These are phyloP conservation scores for Kwoniella bestiolae DNA, from an alignment of 768 basidiomycete species.

Conservation along the genomic window DNA sequence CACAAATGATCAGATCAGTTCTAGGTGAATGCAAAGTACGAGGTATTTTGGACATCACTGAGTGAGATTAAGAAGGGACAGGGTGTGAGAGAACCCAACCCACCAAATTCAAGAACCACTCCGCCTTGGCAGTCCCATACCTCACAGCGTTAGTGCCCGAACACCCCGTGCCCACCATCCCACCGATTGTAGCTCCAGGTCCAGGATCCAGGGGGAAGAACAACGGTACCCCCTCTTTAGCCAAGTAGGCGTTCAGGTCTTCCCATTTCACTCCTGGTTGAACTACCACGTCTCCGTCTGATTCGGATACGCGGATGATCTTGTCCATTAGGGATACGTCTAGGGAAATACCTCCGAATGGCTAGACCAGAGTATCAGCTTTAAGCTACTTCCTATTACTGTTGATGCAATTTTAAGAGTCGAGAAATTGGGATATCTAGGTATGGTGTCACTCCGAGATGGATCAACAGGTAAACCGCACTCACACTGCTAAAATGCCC, in stretches of 20 bases:
- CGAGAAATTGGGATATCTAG: too few relatives aligned
- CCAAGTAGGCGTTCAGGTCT: slow-evolving; percentile 61
- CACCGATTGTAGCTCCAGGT: slow-evolving; percentile 82
- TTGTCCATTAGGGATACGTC: slow-evolving; percentile 79
- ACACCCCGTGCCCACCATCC: slow-evolving; percentile 86
- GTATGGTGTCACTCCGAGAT: not conserved
- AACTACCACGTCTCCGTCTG: slow-evolving; percentile 56
- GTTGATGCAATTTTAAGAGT: too few relatives aligned
- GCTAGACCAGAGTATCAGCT: slow-evolving; percentile 26
- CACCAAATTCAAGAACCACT: slow-evolving; percentile 84
- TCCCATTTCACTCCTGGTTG: slow-evolving; percentile 57
- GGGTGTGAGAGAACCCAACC: slow-evolving; percentile 56
- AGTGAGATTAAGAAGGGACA: too few relatives aligned
- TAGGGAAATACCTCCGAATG: slow-evolving; percentile 73
- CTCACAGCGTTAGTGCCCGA: slow-evolving; percentile 72
- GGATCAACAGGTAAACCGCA: slow-evolving; percentile 4
- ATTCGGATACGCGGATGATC: slow-evolving; percentile 63
- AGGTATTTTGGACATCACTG: too few relatives aligned
- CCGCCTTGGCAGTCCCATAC: slow-evolving; percentile 84
- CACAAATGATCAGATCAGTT: too few relatives aligned
- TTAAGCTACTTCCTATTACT: not conserved
- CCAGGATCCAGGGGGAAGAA: slow-evolving; percentile 80
- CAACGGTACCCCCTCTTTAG: slow-evolving; percentile 72
- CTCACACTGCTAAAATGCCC: slow-evolving; percentile 79
- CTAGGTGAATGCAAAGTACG: too few relatives aligned